phyloP scores from a whole-genome alignment of 768 basidiomycete genomes.

The Termitomyces sp. region DNA sequence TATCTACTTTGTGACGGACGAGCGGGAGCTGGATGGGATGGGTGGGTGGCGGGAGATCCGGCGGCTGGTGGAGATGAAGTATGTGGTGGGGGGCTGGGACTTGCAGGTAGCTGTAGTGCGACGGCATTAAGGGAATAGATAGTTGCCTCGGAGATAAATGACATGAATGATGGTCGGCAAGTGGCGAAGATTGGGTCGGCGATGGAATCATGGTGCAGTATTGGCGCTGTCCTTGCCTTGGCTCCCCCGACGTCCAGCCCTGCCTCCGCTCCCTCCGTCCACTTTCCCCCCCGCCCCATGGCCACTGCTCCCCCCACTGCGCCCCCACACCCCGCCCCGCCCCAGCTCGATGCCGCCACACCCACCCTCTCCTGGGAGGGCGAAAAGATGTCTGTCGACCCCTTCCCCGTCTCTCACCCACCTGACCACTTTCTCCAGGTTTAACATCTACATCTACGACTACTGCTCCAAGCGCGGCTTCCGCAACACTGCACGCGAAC shows the following conservation, averaged over 20 bases:
- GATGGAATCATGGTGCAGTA: conserved; percentile 21
- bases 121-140: conserved; percentile 40
- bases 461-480: conserved; percentile 82
- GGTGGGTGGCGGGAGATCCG: conserved; percentile 83
- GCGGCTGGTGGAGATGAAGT: conserved; percentile 78
- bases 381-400: conserved; percentile 67
- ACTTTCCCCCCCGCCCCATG: conserved; percentile 17
- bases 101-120: conserved; percentile 83
- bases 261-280: conserved; percentile 14
- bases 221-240: conserved; percentile 15
- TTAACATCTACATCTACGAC: conserved; percentile 87
- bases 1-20: conserved; percentile 69
- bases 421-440: conserved; percentile 42
- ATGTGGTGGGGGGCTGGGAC: conserved; percentile 82
- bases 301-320: conserved; percentile 24
- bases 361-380: conserved; percentile 68
- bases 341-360: conserved; percentile 18
- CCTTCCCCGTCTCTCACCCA: neutral
- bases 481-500: conserved; percentile 64
- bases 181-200: conserved; percentile 27
- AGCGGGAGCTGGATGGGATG: conserved; percentile 48
- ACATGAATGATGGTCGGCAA: conserved; percentile 19
- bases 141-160: conserved; percentile 10
- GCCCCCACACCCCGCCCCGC: conserved; percentile 19
- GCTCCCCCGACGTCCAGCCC: conserved; percentile 14